A percentile compares a stretch with the other conserved stretches of the same genome.
phyloP scores from a whole-genome alignment of 1,284 basidiomycete genomes.

The Moniliophthora roreri region DNA sequence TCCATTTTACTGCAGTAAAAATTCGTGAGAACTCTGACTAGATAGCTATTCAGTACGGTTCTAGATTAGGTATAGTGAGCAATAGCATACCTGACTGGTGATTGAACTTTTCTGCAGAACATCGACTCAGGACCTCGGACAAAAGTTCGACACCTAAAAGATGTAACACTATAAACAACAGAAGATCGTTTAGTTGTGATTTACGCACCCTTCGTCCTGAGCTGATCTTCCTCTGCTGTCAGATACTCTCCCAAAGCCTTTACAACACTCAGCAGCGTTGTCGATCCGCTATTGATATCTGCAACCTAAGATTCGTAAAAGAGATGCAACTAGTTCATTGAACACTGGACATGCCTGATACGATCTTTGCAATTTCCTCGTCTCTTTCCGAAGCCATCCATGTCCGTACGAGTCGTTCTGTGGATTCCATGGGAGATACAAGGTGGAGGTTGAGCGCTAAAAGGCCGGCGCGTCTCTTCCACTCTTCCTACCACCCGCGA shows the following conservation, averaged over 20 bases:
- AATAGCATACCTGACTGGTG: conserved; percentile 72
- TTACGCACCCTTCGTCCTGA: conserved; percentile 74
- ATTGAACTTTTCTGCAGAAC: conserved; percentile 69
- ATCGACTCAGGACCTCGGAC: conserved; percentile 60
- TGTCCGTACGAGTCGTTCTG: conserved; percentile 63
- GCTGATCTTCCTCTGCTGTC: conserved; percentile 79
- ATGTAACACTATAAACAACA: neutral
- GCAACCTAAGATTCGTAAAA: conserved; percentile 18
- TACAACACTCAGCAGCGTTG: conserved; percentile 81
- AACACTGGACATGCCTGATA: conserved; percentile 44
- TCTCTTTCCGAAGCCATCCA: conserved; percentile 71
- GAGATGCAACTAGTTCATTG: neutral
- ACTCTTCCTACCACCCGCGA: neutral
- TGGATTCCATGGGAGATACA: conserved; percentile 29
- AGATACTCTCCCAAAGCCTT: conserved; percentile 86
- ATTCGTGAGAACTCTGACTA: conserved; percentile 78
- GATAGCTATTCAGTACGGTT: conserved; percentile 6
- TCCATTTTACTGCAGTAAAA: conserved; percentile 90
- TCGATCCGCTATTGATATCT: conserved; percentile 67
- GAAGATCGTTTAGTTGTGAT: neutral
- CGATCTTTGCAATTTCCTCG: conserved; percentile 58
- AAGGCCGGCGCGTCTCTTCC: neutral
- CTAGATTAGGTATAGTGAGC: neutral
- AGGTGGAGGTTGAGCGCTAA: neutral
- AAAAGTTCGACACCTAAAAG: conserved; percentile 74